A percentile compares a stretch with the other conserved stretches of the same genome.
Conservation (phyloP, 2,329 filamentous ascomycete genomes). For the Neofusicoccum parvum region DNA sequence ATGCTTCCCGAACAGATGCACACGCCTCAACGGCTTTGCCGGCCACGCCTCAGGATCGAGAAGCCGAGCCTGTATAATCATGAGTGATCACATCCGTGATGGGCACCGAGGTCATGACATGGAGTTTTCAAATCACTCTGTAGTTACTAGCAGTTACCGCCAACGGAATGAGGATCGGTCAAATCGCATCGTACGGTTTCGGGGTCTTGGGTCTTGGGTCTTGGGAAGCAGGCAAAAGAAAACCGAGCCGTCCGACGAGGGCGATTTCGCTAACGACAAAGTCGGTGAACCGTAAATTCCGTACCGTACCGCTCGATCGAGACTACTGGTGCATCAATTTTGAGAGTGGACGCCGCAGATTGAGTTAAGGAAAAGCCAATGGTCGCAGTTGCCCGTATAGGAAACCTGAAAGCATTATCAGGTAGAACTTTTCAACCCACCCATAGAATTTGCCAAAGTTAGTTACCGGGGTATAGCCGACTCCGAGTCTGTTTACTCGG, state of each 20-base stretch:
- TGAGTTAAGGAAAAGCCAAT: slow-evolving; percentile 19
- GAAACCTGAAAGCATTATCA: slow-evolving; percentile 11
- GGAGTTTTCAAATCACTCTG: slow-evolving; percentile 14
- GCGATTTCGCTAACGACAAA: slow-evolving; percentile 15
- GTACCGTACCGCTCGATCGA: slow-evolving; percentile 20
- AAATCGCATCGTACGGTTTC: slow-evolving; percentile 12
- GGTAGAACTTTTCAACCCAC: slow-evolving; percentile 18
- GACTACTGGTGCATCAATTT: slow-evolving; percentile 19
- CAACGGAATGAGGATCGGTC: slow-evolving; percentile 12
- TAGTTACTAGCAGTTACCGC: slow-evolving; percentile 18
- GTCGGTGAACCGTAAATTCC: slow-evolving; percentile 20
- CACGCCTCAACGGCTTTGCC: slow-evolving; percentile 1
- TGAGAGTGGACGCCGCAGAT: slow-evolving; percentile 9
- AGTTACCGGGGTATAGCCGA: slow-evolving; percentile 9
- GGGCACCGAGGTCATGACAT: slow-evolving; percentile 11
- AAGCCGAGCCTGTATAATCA: slow-evolving; percentile 16
- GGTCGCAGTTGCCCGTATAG: slow-evolving; percentile 13
- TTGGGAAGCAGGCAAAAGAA: slow-evolving; percentile 11
- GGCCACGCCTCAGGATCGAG: slow-evolving; percentile 2
- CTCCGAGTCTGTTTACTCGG: slow-evolving; percentile 4
- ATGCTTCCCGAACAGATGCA: neutral
- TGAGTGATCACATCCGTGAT: slow-evolving; percentile 10
- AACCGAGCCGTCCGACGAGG: slow-evolving; percentile 13
- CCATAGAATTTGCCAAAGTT: slow-evolving; percentile 13
- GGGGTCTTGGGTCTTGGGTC: neutral